Base-by-base conservation (phyloP, 2,329 filamentous ascomycete species). In the Fusarium chuoi region DNA sequence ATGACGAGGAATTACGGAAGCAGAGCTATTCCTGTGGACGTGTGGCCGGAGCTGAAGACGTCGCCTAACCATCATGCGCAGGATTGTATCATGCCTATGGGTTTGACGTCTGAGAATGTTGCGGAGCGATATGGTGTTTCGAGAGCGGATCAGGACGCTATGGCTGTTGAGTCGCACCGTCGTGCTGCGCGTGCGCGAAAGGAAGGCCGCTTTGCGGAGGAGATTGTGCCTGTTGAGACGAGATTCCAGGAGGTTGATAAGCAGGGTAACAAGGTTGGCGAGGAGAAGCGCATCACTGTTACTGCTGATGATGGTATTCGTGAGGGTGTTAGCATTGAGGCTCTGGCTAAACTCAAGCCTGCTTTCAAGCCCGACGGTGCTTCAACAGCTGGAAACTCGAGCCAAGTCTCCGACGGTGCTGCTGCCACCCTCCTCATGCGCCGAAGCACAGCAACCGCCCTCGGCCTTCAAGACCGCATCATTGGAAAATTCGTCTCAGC, bases 51-150 rank as follows among this genome's bases (percentile, higher is more conserved):
- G 58, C 84, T 98, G 69, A 89, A 86, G 77, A 88, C 92, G 3
- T 91, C 88, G 7, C 83, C 84, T 3, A 87, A 89, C 15, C 87
- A 92, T 78, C 91, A 97, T 72, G 93, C 93, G 7, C 85, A 89
- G 46, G 95, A 98, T 81, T 98, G 95, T 81, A 90, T 98, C 80
- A 97, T 98, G 95, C 90, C 92, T 76, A 98, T 98, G 95, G 95
- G 95, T 0, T 83, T 96, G 66, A 98, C 95, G 18, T 92, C 91
- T 10, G 95, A 98, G 86, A 98, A 97, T 77, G 94, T 98, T 1
- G 94, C 95, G 0, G 84, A 87, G 76, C 85, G 95, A 52, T 97
- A 97, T 79, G 89, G 89, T 15, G 89, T 98, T 30, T 88, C 84
- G 9, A 85, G 95, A 30, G 87, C 85, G 5, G 94, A 97, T 71